Evolutionary conservation across 2,329 filamentous ascomycete species (phyloP), one percentile per base, ranked within the genome.

Genomic region (Cladosporium velox): DNA sequence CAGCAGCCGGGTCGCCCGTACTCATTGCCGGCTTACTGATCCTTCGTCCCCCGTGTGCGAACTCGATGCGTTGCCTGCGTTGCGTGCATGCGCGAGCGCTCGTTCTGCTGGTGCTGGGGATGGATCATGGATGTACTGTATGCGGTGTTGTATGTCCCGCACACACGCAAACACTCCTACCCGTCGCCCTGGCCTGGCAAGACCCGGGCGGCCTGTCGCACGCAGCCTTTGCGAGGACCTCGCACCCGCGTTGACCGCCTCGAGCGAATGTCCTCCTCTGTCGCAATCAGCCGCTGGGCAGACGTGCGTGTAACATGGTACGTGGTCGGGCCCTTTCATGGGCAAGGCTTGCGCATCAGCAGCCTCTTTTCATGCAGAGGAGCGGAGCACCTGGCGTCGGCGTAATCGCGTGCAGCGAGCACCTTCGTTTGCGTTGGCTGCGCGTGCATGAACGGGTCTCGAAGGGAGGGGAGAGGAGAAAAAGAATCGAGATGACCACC

Each of bases 261-360:
- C 57, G 57, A 59, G 57, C 35, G 41, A 26, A 41, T 59, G 38
- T 21, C 57, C 12, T 44, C 21, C 28, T 28, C 59, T 35, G 21
- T 62, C 47, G 30, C 59, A 62, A 52, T 54, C 24, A 41, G 51
- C 15, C 35, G 61, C 61, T 64, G 61, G 61, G 61, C 61, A 64
- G 35, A 34, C 61, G 34, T 64, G 61, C 61, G 51, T 64, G 61
- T 26, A 32, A 47, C 51, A 52, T 35, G 30, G 3, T 54, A 63
- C 60, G 60, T 63, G 60, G 60, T 62, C 59, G 51, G 59, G 26
- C 52, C 26, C 52, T 18, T 21, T 8, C 52, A 55, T 32, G 52
- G 26, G 52, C 52, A 34, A 15, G 30, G 52, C 52, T 55, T 10
- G 52, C 52, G 18, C 52, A 55, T 55, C 52, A 30, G 52, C 52